These are phyloP conservation scores for Agrocybe praecox DNA, from an alignment of 768 basidiomycete species.

Conservation along the genomic window DNA sequence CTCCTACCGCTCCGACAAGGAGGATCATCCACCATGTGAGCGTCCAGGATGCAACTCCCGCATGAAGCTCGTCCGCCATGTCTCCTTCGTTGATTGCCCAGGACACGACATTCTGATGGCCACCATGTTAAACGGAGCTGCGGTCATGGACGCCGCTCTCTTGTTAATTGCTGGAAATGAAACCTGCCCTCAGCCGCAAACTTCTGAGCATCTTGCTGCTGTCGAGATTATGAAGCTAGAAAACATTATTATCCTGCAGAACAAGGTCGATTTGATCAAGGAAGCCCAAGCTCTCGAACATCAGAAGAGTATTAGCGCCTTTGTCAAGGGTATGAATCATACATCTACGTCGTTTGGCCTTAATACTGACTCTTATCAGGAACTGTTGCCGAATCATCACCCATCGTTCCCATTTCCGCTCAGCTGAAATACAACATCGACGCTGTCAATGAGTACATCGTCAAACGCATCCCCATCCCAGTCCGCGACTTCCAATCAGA, in stretches of 20 bases:
- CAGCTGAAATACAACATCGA: conserved; percentile 99
- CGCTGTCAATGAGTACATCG: conserved; percentile 98
- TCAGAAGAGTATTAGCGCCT: conserved; percentile 92
- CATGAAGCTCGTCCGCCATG: conserved; percentile 93
- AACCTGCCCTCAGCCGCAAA: conserved; percentile 98
- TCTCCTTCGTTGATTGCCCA: conserved; percentile 98
- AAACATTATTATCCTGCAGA: conserved; percentile 97
- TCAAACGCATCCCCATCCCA: conserved; percentile 94
- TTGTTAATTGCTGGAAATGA: conserved; percentile 97
- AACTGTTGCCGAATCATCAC: conserved; percentile 95
- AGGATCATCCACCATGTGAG: conserved; percentile 92
- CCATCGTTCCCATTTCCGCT: conserved; percentile 98
- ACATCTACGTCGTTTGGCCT: not conserved
- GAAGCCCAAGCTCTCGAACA: conserved; percentile 94
- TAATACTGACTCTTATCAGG: conserved; percentile 49
- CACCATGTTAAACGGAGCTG: conserved; percentile 99
- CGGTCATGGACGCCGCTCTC: conserved; percentile 99
- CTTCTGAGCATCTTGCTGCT: conserved; percentile 96
- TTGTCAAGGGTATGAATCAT: conserved; percentile 78
- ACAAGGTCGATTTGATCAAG: conserved; percentile 98
- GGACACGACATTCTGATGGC: conserved; percentile 99
- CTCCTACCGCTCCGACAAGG: conserved; percentile 93
- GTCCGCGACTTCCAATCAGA: conserved; percentile 90
- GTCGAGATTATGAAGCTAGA: conserved; percentile 99
- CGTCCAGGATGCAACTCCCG: conserved; percentile 87